phyloP scores from a whole-genome alignment of 768 basidiomycete genomes.

The Boletus rubescentipes region DNA sequence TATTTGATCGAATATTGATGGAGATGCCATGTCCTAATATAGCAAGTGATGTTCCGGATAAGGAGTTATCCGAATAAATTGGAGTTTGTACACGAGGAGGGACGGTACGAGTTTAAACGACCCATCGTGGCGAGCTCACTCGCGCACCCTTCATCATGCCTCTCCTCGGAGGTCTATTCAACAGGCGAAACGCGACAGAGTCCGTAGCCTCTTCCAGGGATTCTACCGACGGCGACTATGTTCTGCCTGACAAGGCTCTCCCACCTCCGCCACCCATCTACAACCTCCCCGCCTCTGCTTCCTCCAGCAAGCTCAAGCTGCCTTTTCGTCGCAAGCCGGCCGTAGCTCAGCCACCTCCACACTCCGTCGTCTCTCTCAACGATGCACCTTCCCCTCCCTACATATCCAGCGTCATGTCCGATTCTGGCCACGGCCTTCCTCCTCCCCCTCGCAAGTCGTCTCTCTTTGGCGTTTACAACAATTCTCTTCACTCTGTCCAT shows the following conservation, averaged over 20 bases:
- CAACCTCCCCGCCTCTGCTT: slow-evolving; percentile 26
- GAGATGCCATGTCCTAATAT: background rate
- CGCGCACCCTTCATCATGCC: slow-evolving; percentile 20
- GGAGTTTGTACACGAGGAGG: slow-evolving; percentile 5
- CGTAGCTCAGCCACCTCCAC: slow-evolving; percentile 7
- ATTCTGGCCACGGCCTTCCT: slow-evolving; percentile 43
- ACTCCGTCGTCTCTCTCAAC: slow-evolving; percentile 17
- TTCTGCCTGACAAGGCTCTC: slow-evolving; percentile 25
- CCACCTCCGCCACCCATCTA: slow-evolving; percentile 15
- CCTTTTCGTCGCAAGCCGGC: slow-evolving; percentile 42
- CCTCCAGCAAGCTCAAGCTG: slow-evolving; percentile 45
- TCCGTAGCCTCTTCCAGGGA: slow-evolving; percentile 19
- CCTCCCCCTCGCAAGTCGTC: slow-evolving; percentile 66
- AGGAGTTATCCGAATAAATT: slow-evolving; percentile 15
- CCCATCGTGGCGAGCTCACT: background rate
- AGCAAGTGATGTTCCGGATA: background rate
- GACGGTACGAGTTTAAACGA: slow-evolving; percentile 3
- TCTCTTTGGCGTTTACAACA: slow-evolving; percentile 60
- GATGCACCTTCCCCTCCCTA: slow-evolving; percentile 31
- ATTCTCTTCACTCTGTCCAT: slow-evolving; percentile 49
- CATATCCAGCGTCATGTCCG: slow-evolving; percentile 42
- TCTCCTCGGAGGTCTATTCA: slow-evolving; percentile 31
- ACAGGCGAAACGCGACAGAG: slow-evolving; percentile 20
- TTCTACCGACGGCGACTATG: slow-evolving; percentile 34
- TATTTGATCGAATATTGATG: slow-evolving; percentile 9